A percentile compares a stretch with the other conserved stretches of the same genome.
These are phyloP conservation scores for Capsicum pubescens DNA, from an alignment of 257 asterid genomes.

Conservation along the genomic window DNA sequence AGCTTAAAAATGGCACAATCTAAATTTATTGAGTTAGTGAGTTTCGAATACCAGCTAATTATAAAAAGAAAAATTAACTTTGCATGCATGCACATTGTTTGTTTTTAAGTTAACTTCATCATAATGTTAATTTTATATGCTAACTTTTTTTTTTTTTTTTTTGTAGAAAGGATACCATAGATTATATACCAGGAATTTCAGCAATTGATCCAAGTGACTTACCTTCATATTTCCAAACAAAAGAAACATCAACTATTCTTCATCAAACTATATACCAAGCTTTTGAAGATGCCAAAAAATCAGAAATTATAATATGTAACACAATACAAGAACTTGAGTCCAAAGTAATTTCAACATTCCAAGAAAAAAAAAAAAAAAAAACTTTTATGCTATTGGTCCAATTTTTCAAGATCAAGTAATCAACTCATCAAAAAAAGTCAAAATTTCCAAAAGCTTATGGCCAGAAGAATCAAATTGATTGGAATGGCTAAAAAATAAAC, in stretches of 20 bases:
- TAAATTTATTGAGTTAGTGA: too few species aligned
- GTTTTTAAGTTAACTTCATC: background rate
- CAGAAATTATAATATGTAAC: conserved; percentile 61
- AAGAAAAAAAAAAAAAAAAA: conserved; percentile 39
- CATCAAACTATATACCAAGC: conserved; percentile 46
- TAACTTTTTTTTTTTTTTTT: background rate
- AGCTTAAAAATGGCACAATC: too few species aligned
- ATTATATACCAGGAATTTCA: conserved; percentile 59
- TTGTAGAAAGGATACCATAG: conserved; percentile 40
- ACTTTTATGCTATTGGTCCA: conserved; percentile 67
- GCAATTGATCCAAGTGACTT: conserved; percentile 55
- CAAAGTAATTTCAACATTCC: conserved; percentile 48
- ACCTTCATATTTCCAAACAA: conserved; percentile 53
- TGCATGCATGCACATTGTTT: too few species aligned
- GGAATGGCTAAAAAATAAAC: conserved; percentile 58
- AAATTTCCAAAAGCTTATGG: conserved; percentile 52
- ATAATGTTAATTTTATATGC: background rate
- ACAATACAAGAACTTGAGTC: conserved; percentile 63
- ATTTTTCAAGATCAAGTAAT: conserved; percentile 40
- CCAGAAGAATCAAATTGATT: conserved; percentile 56
- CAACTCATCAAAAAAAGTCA: conserved; percentile 35
- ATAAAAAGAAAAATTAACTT: too few species aligned
- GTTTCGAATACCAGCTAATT: background rate
- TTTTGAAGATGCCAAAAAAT: conserved; percentile 51
- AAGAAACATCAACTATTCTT: conserved; percentile 32